A percentile compares a stretch with the other conserved stretches of the same genome.
Conservation (phyloP, 2,329 filamentous ascomycete species). For the Pseudocercospora fijiensis region DNA sequence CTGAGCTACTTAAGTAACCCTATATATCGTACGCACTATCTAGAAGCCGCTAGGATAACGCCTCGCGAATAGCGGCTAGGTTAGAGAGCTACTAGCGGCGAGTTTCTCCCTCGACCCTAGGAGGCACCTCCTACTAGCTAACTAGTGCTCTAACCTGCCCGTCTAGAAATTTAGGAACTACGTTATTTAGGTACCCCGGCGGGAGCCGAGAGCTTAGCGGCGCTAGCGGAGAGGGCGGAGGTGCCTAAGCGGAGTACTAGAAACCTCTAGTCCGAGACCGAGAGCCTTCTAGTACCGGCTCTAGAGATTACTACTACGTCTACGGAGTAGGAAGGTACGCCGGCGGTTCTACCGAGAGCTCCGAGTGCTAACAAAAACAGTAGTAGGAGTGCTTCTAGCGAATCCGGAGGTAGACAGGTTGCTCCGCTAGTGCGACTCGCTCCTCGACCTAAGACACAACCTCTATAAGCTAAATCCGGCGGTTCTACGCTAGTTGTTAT, state of each 20-base stretch:
- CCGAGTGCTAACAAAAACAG: background rate
- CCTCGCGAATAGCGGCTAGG: background rate
- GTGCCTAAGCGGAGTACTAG: background rate
- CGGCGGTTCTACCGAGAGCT: background rate
- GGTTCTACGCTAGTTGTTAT: background rate
- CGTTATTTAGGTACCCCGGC: background rate
- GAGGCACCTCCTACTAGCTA: background rate
- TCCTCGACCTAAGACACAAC: background rate
- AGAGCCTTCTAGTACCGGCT: background rate
- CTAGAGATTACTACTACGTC: background rate
- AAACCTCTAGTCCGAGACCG: background rate
- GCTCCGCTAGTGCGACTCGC: background rate
- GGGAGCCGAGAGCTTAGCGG: background rate
- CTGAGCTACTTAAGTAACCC: background rate
- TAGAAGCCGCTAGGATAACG: background rate
- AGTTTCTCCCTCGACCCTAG: background rate
- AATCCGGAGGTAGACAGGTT: background rate
- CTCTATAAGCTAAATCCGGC: background rate
- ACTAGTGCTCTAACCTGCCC: background rate
- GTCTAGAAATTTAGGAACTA: background rate
- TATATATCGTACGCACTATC: background rate
- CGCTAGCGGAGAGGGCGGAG: background rate
- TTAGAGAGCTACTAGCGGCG: background rate
- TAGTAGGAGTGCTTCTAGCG: background rate
- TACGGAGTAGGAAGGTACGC: background rate